A percentile compares a stretch with the other conserved stretches of the same genome.
Conservation (phyloP, 2,329 filamentous ascomycete species). For the Ascochyta koolunga region DNA sequence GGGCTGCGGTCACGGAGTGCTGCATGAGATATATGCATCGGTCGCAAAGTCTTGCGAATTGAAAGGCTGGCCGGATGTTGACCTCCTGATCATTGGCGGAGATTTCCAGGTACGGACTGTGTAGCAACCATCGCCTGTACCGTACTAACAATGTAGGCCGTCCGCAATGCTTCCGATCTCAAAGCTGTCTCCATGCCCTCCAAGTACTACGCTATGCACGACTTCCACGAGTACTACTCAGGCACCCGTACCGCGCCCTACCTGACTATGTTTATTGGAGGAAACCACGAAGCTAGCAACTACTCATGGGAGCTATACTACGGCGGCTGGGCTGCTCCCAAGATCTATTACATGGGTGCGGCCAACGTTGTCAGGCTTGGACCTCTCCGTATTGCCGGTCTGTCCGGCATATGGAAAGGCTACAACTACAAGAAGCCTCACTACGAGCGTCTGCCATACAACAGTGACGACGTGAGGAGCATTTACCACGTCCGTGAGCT, state of each 20-base stretch:
- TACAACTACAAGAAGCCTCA: slow-evolving; percentile 86
- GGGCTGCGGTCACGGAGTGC: slow-evolving; percentile 89
- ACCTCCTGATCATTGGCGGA: slow-evolving; percentile 91
- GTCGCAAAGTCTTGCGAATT: slow-evolving; percentile 70
- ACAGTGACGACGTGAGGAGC: slow-evolving; percentile 72
- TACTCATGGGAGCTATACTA: slow-evolving; percentile 93
- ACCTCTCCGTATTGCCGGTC: slow-evolving; percentile 81
- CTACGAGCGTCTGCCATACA: slow-evolving; percentile 85
- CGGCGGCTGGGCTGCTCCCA: slow-evolving; percentile 94
- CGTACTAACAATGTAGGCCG: slow-evolving; percentile 61
- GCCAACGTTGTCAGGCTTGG: slow-evolving; percentile 87
- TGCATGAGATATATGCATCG: slow-evolving; percentile 89
- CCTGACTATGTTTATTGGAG: slow-evolving; percentile 88
- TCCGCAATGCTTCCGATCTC: slow-evolving; percentile 86
- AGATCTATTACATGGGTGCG: slow-evolving; percentile 95
- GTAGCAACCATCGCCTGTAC: not conserved
- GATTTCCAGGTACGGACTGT: slow-evolving; percentile 77
- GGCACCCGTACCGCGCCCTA: slow-evolving; percentile 79
- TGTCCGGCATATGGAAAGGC: slow-evolving; percentile 95
- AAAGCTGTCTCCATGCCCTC: slow-evolving; percentile 86
- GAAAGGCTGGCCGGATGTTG: slow-evolving; percentile 80
- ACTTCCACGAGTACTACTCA: slow-evolving; percentile 94
- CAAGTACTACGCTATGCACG: slow-evolving; percentile 86
- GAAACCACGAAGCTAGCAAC: slow-evolving; percentile 93
- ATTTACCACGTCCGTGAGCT: slow-evolving; percentile 91